phyloP scores from a whole-genome alignment of 208 protist genomes.

The Crithidia fasciculata region DNA sequence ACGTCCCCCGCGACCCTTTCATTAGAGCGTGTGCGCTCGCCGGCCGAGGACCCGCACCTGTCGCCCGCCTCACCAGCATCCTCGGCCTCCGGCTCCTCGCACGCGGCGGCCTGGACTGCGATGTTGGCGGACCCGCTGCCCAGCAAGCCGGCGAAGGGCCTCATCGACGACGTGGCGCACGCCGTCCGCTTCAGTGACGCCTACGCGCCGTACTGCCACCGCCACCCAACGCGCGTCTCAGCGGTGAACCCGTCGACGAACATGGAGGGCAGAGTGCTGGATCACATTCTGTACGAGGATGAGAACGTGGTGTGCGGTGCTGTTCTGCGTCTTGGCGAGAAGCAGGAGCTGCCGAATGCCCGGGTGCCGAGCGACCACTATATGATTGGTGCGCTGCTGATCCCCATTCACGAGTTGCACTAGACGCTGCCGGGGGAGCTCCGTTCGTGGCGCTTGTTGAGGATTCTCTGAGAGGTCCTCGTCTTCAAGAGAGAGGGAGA shows the following conservation, averaged over 20 bases:
- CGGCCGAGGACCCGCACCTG: constrained; percentile 1
- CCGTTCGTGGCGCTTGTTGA: background rate
- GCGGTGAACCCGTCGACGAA: constrained; percentile 79
- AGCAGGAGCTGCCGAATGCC: constrained; percentile 53
- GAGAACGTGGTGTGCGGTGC: constrained; percentile 52
- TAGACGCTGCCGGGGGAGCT: background rate
- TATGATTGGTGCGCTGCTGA: constrained; percentile 71
- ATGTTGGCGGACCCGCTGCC: background rate
- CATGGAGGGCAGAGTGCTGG: constrained; percentile 84
- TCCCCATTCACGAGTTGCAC: constrained; percentile 42
- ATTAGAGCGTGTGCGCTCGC: background rate
- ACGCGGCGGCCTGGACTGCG: background rate
- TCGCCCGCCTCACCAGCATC: constrained; percentile 1
- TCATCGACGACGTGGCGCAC: constrained; percentile 48
- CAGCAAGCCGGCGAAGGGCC: constrained; percentile 2
- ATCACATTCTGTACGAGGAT: constrained; percentile 82
- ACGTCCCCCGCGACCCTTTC: background rate
- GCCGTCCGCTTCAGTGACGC: constrained; percentile 52
- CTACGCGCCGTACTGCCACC: constrained; percentile 72
- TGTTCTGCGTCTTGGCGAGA: constrained; percentile 65
- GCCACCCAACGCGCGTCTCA: constrained; percentile 61
- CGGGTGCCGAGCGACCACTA: constrained; percentile 85
- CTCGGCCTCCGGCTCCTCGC: constrained; percentile 9
- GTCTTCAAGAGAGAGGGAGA: too few relatives aligned
- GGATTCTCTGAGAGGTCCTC: too few relatives aligned